Conservation (phyloP, 139 green algal genomes). For the Mychonastes homosphaera region DNA sequence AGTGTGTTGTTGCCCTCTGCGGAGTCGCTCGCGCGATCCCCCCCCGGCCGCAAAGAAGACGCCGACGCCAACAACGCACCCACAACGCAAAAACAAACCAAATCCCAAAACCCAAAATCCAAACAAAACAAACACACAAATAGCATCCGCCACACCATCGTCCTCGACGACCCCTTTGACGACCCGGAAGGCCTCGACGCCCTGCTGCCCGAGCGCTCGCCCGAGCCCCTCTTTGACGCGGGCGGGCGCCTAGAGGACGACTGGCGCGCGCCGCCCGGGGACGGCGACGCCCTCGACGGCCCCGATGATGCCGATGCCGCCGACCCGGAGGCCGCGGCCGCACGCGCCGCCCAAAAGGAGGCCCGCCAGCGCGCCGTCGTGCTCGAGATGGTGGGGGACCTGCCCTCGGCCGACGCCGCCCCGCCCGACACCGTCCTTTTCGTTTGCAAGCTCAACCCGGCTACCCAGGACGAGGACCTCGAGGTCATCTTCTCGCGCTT, state of each 20-base stretch:
- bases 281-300: no score
- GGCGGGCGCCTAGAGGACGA: no score
- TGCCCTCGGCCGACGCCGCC: conserved; percentile 84
- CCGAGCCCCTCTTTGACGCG: conserved; percentile 51
- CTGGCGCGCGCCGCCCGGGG: no score
- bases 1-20: background rate
- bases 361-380: conserved; percentile 58
- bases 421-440: conserved; percentile 93
- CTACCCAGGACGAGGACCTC: conserved; percentile 81
- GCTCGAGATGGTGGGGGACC: conserved; percentile 95
- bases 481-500: conserved; percentile 98
- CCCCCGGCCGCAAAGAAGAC: no score
- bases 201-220: conserved; percentile 73
- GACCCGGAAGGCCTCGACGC: conserved; percentile 68
- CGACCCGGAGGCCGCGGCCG: background rate
- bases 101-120: no score
- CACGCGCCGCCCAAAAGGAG: background rate
- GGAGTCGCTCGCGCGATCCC: background rate
- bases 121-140: conserved; percentile 2
- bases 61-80: no score
- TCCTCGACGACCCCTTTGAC: conserved; percentile 94
- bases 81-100: no score
- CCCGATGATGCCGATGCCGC: background rate
- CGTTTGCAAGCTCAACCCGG: conserved; percentile 97
- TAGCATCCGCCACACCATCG: conserved; percentile 87